A percentile compares a stretch with the other conserved stretches of the same genome.
These are phyloP conservation scores for Aegilops umbellulata DNA, from an alignment of 176 grass and related monocot species.

Conservation along the genomic window DNA sequence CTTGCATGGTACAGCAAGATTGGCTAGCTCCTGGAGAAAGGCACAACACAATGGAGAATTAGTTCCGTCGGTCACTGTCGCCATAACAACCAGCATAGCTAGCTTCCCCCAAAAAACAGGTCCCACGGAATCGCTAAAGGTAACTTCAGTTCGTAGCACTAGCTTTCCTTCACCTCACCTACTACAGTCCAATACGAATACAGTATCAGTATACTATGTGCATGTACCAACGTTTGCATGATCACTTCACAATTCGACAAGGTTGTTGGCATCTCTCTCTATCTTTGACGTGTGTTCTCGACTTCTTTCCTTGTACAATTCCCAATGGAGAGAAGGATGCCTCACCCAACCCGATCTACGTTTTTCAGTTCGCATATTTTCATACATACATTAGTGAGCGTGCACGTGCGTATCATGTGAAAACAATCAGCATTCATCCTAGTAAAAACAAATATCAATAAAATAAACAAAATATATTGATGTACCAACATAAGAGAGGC, in stretches of 20 bases:
- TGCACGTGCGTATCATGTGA: too few species aligned
- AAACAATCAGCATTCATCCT: too few species aligned
- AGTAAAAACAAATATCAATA: too few species aligned
- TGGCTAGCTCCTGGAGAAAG: background rate
- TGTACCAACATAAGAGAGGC: too few species aligned
- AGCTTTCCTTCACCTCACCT: background rate
- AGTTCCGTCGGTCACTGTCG: background rate
- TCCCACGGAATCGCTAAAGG: background rate
- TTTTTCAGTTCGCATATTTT: background rate
- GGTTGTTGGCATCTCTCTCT: background rate
- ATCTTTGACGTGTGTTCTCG: constrained; percentile 5
- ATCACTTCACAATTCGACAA: background rate
- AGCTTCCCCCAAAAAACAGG: too few species aligned
- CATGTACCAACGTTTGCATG: constrained; percentile 4
- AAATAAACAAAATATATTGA: too few species aligned
- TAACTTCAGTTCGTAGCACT: constrained; percentile 3
- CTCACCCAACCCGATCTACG: background rate
- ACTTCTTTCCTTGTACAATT: constrained; percentile 10
- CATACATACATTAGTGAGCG: too few species aligned
- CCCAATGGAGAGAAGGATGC: constrained; percentile 17
- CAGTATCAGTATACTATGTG: background rate
- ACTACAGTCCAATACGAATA: background rate
- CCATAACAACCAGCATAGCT: background rate
- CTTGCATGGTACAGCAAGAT: constrained; percentile 11
- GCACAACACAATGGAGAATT: background rate